A percentile compares a stretch with the other conserved stretches of the same genome.
These are phyloP conservation scores for Chlorella sp. DNA, from an alignment of 139 green algal genomes.

Conservation along the genomic window DNA sequence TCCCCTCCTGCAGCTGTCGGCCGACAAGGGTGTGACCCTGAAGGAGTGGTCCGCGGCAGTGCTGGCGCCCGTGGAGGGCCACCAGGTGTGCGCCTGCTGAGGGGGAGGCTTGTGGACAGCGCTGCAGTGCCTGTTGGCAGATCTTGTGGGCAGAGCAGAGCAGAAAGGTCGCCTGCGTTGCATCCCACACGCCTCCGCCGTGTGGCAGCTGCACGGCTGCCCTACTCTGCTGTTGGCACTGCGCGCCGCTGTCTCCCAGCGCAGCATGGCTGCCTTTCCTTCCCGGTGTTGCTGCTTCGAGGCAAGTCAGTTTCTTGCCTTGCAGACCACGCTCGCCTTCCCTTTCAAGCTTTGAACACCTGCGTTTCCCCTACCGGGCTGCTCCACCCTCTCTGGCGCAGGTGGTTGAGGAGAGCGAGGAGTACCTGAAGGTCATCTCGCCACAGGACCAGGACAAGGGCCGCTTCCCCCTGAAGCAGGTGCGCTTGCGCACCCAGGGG, in stretches of 20 bases:
- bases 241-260: background rate
- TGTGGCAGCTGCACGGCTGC: no score
- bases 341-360: background rate
- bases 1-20: constrained; percentile 38
- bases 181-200: no score
- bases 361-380: background rate
- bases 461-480: constrained; percentile 74
- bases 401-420: constrained; percentile 57
- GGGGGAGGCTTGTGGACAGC: background rate
- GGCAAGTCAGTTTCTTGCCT: no score
- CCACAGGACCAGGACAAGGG: constrained; percentile 52
- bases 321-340: background rate
- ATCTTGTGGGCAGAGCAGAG: no score
- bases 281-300: no score
- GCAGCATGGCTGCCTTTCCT: no score
- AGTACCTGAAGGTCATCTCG: constrained; percentile 60
- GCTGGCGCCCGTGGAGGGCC: constrained; percentile 46
- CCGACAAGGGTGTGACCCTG: constrained; percentile 45
- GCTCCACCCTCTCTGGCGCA: background rate
- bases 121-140: background rate
- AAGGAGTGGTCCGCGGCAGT: constrained; percentile 52
- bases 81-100: constrained; percentile 39
- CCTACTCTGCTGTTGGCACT: no score
- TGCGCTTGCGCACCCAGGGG: background rate
- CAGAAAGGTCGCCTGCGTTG: no score